Conservation (phyloP, 345 rosid species). For the Populus nigra region DNA sequence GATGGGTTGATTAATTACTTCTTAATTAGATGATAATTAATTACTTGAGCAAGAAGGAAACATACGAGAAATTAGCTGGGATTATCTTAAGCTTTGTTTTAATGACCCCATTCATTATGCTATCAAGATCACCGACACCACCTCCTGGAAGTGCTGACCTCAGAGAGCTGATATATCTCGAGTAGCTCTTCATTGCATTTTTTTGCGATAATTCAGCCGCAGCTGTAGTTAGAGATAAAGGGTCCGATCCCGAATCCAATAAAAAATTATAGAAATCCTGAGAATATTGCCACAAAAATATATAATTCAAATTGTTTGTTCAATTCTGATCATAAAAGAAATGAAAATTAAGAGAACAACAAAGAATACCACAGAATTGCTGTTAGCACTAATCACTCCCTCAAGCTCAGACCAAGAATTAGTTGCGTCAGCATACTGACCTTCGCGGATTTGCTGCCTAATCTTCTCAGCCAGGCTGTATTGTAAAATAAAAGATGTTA, state of each 20-base stretch:
- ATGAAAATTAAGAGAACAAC: neutral
- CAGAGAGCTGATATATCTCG: constrained; percentile 44
- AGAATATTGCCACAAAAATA: neutral
- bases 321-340: neutral
- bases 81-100: constrained; percentile 73
- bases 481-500: neutral
- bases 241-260: constrained; percentile 51
- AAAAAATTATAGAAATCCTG: constrained; percentile 88
- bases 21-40: neutral
- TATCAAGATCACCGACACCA: constrained; percentile 35
- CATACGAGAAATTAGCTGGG: constrained; percentile 60
- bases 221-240: constrained; percentile 30
- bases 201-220: constrained; percentile 24
- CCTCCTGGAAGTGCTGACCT: constrained; percentile 31
- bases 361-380: constrained; percentile 61
- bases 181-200: constrained; percentile 42
- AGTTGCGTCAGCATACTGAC: constrained; percentile 55
- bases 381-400: constrained; percentile 26
- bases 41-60: neutral
- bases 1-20: too few relatives aligned
- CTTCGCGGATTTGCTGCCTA: constrained; percentile 47
- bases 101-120: constrained; percentile 66
- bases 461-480: constrained; percentile 62
- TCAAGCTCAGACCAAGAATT: constrained; percentile 62
- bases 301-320: neutral